These are phyloP conservation scores for Puccinellia tenuiflora DNA, from an alignment of 176 grass and related monocot species.

Conservation along the genomic window DNA sequence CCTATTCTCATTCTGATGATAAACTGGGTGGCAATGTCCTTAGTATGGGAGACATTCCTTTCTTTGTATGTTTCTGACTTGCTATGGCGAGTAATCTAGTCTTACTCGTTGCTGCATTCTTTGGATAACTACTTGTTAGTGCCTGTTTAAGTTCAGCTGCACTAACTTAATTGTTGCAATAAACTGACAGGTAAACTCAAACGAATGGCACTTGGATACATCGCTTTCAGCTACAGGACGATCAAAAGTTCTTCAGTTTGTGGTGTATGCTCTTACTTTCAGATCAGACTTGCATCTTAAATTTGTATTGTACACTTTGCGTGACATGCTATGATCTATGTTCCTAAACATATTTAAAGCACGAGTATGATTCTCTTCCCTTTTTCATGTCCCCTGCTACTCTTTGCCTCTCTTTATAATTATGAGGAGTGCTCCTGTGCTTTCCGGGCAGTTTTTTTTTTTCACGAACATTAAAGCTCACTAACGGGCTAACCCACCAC, in stretches of 20 bases:
- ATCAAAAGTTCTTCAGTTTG: conserved; percentile 99
- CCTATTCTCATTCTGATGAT: conserved; percentile 70
- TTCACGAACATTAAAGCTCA: too few relatives aligned
- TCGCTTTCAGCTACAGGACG: conserved; percentile 82
- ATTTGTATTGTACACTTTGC: conserved; percentile 11
- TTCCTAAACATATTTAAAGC: conserved; percentile 10
- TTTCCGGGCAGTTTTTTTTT: too few relatives aligned
- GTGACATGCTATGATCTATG: neutral
- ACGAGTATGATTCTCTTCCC: neutral
- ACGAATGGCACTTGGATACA: conserved; percentile 98
- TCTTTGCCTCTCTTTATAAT: neutral
- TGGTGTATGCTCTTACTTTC: conserved; percentile 72
- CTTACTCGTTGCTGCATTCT: conserved; percentile 15
- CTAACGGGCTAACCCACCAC: too few relatives aligned
- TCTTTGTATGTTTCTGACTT: conserved; percentile 75
- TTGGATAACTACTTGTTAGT: conserved; percentile 1
- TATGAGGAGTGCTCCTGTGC: too few relatives aligned
- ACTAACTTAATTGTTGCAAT: neutral
- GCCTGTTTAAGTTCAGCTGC: conserved; percentile 4
- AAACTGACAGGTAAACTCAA: conserved; percentile 78
- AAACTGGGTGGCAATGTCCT: conserved; percentile 64
- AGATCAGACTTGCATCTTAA: conserved; percentile 1
- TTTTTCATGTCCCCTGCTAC: neutral
- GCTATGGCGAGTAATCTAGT: neutral
- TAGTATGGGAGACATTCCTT: conserved; percentile 75